Base-by-base conservation (phyloP, 2,329 filamentous ascomycete species). In the Lachnellula cervina region DNA sequence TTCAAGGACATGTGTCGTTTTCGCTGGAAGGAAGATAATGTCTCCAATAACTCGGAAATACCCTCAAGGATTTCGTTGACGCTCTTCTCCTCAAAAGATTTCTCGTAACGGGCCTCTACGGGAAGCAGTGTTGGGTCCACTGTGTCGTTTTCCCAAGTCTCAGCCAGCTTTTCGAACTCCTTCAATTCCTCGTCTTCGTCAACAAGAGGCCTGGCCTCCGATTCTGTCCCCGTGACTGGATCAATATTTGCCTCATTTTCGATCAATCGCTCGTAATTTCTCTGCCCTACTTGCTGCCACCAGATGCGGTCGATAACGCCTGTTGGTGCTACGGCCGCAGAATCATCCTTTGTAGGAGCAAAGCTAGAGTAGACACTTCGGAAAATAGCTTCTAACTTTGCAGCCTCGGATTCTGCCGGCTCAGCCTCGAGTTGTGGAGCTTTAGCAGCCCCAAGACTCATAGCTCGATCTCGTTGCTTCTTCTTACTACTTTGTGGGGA, bases 311-410 rank as follows among this genome's bases (percentile, higher is more conserved):
- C 83, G 57, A 88, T 82, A 49, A 83, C 78, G 35, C 82, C 82
- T 1, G 85, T 83, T 0, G 89, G 82, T 3, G 90, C 76, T 55
- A 91, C 77, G 5, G 89, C 86, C 13, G 80, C 82, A 3, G 87
- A 80, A 66, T 92, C 85, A 69, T 93, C 89, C 63, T 82, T 86
- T 51, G 81, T 84, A 0, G 89, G 89, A 5, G 89, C 89, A 69
- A 92, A 93, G 66, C 86, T 88, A 0, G 87, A 90, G 69, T 91
- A 93, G 1, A 86, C 88, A 53, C 86, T 83, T 32, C 87, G 80
- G 67, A 92, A 93, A 9, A 92, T 74, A 0, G 85, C 80, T 62
- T 92, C 88, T 72, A 90, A 82, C 68, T 87, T 87, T 3, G 82
- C 80, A 63, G 82, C 76, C 66, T 88, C 78, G 1, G 81, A 67